Conservation (phyloP, 1,139 yeast genomes). For the Pneumocystis murina region DNA sequence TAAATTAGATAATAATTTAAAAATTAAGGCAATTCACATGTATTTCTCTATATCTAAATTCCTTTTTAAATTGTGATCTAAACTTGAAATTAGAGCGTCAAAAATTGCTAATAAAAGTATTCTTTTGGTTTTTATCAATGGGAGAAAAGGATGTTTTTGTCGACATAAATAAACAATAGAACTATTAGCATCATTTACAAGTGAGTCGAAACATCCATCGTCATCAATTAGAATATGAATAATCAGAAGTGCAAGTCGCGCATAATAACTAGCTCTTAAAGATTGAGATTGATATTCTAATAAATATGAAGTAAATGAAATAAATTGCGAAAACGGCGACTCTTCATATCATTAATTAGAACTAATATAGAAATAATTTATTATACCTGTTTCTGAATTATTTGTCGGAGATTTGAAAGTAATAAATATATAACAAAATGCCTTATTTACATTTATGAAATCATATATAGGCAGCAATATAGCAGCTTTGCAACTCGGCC, state of each 20-base stretch:
- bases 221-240: slow-evolving; percentile 24
- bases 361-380: not conserved
- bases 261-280: slow-evolving; percentile 20
- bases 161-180: slow-evolving; percentile 19
- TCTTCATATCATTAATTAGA: slow-evolving; percentile 1
- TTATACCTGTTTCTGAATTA: slow-evolving; percentile 7
- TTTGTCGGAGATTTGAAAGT: slow-evolving; percentile 14
- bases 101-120: slow-evolving; percentile 23
- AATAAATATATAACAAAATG: slow-evolving; percentile 22
- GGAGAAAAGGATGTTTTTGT: slow-evolving; percentile 21
- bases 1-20: not conserved
- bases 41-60: slow-evolving; percentile 23
- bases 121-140: slow-evolving; percentile 18
- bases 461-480: slow-evolving; percentile 25
- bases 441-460: slow-evolving; percentile 24
- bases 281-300: slow-evolving; percentile 23
- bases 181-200: slow-evolving; percentile 12
- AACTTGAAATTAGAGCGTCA: slow-evolving; percentile 23
- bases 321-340: slow-evolving; percentile 15
- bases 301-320: slow-evolving; percentile 23
- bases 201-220: slow-evolving; percentile 7
- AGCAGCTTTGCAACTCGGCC: slow-evolving; percentile 11
- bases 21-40: not conserved
- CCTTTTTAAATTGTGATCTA: slow-evolving; percentile 23
- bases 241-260: slow-evolving; percentile 22